Base-by-base conservation (phyloP, 75 land plant genomes). In the Pinus albicaulis region DNA sequence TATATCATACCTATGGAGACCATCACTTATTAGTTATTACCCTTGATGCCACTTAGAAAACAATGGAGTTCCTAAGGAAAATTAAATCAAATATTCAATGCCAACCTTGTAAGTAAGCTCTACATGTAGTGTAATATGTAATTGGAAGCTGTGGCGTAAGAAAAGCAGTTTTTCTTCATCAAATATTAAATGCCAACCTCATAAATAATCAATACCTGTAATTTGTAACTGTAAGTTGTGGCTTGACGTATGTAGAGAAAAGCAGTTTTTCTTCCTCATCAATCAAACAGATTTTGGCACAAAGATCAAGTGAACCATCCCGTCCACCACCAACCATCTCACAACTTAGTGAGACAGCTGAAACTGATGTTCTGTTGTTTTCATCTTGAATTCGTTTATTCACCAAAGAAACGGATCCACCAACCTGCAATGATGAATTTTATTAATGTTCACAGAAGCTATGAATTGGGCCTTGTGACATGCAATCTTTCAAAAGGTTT, bases 251-350 rank as follows among this genome's bases (percentile, higher is more conserved):
- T 17, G 90, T 79, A 25, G 89, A 81, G n/a, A 92, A 86, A 23
- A 95, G 79, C 11, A 84, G 56, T 62, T 88, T 90, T 74, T 95
- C 98, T 68, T 90, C 76, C 76, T 92, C 91, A 77, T 95, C 95
- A 61, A 92, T 77, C 31, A 92, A 76, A 83, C 93, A 95, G 19
- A 95, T 52, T 10, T 48, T 48, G 53, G 53, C 53, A 48, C 53
- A 48, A 48, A 48, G 53, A 76, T 92, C 87, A 61, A 95, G 73
- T 48, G 53, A 48, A 10, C 53, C 10, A 48, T 48, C 11, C 74
- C 76, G 87, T 52, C 93, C 95, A 16, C 98, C 95, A 28, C 98
- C 92, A 61, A 91, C 98, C 98, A 92, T 95, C 80, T 89, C 89
- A 80, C 98, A 95, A 53, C 82, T 93, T 73, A 95, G 56, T 28